Conservation (phyloP, 1,284 basidiomycete species). For the Calocybe gambosa region DNA sequence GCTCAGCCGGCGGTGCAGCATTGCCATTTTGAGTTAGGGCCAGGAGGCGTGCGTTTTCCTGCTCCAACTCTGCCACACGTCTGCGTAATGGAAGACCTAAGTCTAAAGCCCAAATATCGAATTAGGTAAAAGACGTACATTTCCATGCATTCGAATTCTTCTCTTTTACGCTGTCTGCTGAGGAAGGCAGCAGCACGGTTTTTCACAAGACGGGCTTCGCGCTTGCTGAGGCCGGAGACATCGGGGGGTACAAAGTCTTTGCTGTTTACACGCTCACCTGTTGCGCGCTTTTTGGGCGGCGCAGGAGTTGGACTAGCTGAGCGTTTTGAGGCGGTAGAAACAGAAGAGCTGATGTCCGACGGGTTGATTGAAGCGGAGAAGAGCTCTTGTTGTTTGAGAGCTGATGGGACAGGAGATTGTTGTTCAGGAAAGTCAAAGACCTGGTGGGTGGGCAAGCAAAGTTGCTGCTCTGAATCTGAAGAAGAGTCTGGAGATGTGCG, state of each 20-base stretch:
- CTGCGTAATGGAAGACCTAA: conserved; percentile 29
- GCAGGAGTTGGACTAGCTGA: conserved; percentile 37
- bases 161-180: conserved; percentile 83
- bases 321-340: conserved; percentile 31
- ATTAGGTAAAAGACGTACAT: conserved; percentile 42
- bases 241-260: conserved; percentile 87
- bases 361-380: conserved; percentile 26
- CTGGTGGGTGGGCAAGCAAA: conserved; percentile 64
- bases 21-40: conserved; percentile 40
- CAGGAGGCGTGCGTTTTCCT: conserved; percentile 67
- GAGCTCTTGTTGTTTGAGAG: conserved; percentile 19
- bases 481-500: conserved; percentile 40
- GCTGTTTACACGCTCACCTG: conserved; percentile 61
- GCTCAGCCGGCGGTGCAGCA: conserved; percentile 15
- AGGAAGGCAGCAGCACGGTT: conserved; percentile 90
- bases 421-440: conserved; percentile 57
- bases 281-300: conserved; percentile 51
- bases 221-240: conserved; percentile 81
- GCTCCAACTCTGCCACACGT: conserved; percentile 69
- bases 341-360: conserved; percentile 20
- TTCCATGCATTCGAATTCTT: conserved; percentile 90
- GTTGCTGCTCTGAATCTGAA: conserved; percentile 40
- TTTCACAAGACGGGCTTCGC: conserved; percentile 86
- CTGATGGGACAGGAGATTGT: conserved; percentile 32
- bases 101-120: not conserved